Conservation (phyloP, 1,139 yeast genomes). For the Geotrichum phurueaensis region DNA sequence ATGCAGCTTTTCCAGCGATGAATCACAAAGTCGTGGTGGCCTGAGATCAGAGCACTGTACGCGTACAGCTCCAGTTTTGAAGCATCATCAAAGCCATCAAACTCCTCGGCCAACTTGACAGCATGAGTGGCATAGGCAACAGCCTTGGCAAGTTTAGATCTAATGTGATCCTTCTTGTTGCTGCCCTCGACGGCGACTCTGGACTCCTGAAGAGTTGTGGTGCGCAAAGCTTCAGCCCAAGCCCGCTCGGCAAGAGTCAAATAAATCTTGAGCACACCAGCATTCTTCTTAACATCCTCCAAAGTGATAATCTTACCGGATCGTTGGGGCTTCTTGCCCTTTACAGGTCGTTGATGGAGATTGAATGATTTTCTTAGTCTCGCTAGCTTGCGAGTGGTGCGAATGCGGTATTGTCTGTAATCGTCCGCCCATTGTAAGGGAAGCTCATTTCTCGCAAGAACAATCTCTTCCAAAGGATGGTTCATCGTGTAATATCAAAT, state of each 20-base stretch:
- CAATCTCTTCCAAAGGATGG: constrained; percentile 27
- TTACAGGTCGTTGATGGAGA: constrained; percentile 49
- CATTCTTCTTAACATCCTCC: constrained; percentile 43
- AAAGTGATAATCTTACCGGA: constrained; percentile 31
- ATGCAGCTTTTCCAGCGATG: constrained; percentile 55
- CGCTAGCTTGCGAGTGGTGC: constrained; percentile 41
- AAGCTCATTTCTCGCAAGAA: constrained; percentile 31
- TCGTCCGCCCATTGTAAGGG: constrained; percentile 41
- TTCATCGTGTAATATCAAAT: constrained; percentile 20
- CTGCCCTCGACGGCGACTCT: background rate
- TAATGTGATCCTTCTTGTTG: constrained; percentile 44
- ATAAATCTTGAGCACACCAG: constrained; percentile 45
- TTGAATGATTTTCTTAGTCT: constrained; percentile 53
- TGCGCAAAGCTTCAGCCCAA: constrained; percentile 61
- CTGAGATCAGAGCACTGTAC: constrained; percentile 56
- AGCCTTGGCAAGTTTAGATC: constrained; percentile 66
- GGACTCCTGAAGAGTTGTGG: constrained; percentile 34
- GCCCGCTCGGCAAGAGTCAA: constrained; percentile 63
- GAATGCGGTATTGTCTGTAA: constrained; percentile 32
- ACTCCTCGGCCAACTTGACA: background rate
- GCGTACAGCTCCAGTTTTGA: constrained; percentile 48
- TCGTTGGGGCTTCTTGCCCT: constrained; percentile 30
- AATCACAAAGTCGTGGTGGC: constrained; percentile 51
- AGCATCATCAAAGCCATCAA: background rate
- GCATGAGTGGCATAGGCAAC: constrained; percentile 40